Percentiles rank a stretch among this genome's conserved stretches.
These are phyloP conservation scores for Eucommia ulmoides DNA, from an alignment of 257 asterid genomes.

Conservation along the genomic window DNA sequence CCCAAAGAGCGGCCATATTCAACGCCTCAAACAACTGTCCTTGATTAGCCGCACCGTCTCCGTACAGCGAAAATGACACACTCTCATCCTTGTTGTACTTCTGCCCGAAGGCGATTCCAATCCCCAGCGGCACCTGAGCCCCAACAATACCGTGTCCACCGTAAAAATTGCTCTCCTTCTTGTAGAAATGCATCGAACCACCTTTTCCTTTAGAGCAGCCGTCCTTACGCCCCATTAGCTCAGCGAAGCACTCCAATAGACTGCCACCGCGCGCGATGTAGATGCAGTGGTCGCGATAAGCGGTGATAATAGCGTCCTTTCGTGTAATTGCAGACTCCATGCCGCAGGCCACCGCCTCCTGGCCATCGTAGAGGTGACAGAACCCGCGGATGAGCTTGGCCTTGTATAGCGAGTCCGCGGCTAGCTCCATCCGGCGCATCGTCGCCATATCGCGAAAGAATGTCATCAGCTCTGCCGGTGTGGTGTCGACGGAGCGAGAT, in stretches of 20 bases:
- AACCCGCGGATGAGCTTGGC: conserved; percentile 89
- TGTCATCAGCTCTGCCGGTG: conserved; percentile 49
- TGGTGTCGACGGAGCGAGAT: conserved; percentile 62
- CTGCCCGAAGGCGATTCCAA: conserved; percentile 93
- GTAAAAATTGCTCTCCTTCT: conserved; percentile 71
- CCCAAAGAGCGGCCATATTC: conserved; percentile 97
- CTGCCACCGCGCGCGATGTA: conserved; percentile 21
- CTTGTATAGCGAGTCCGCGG: conserved; percentile 93
- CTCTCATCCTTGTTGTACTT: conserved; percentile 74
- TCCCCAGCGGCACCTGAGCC: conserved; percentile 85
- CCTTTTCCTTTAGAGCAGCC: conserved; percentile 96
- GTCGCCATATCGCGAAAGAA: conserved; percentile 76
- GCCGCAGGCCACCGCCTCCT: conserved; percentile 86
- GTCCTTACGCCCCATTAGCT: conserved; percentile 81
- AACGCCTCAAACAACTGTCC: conserved; percentile 96
- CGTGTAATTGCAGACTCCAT: conserved; percentile 86
- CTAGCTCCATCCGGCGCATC: conserved; percentile 97
- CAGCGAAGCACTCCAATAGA: conserved; percentile 8
- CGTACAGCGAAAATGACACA: conserved; percentile 80
- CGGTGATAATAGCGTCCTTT: conserved; percentile 69
- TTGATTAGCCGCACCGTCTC: conserved; percentile 98
- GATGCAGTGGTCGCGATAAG: conserved; percentile 68
- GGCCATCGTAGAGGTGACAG: conserved; percentile 94
- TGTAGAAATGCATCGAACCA: conserved; percentile 95
- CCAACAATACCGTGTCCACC: conserved; percentile 99